phyloP scores from a whole-genome alignment of 73 alveolate species.

The Diophrys appendiculata region DNA sequence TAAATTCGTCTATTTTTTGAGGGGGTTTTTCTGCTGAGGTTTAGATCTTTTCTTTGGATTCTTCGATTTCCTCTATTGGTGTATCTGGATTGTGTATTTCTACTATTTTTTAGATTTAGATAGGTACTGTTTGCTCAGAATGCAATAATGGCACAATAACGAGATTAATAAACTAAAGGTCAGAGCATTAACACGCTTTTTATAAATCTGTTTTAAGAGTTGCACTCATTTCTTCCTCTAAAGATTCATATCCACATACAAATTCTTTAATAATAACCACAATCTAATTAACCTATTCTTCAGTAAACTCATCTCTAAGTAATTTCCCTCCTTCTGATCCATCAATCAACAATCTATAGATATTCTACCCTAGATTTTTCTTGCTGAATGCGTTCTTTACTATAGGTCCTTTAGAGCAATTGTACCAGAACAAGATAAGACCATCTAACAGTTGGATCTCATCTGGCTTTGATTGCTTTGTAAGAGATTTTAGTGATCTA shows the following conservation, averaged over 20 bases:
- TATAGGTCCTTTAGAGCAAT: conserved; percentile 4
- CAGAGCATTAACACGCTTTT: conserved; percentile 13
- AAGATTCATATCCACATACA: background rate
- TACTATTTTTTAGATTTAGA: background rate
- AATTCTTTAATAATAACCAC: conserved; percentile 28
- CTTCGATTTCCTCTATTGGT: too few relatives aligned
- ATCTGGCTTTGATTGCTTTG: too few relatives aligned
- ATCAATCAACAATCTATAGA: background rate
- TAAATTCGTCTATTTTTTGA: too few relatives aligned
- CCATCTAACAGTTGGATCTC: too few relatives aligned
- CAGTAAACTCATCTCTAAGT: conserved; percentile 1
- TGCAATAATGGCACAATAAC: background rate
- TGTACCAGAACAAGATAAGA: conserved; percentile 16
- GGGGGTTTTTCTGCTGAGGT: too few relatives aligned
- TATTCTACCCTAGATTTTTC: background rate
- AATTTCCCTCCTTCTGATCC: background rate
- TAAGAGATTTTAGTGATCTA: too few relatives aligned
- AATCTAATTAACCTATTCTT: background rate
- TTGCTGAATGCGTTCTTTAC: background rate
- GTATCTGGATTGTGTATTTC: background rate
- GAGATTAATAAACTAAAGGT: conserved; percentile 23
- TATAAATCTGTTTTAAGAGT: conserved; percentile 37
- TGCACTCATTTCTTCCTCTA: conserved; percentile 19
- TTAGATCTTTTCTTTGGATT: too few relatives aligned
- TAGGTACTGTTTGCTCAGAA: conserved; percentile 37